These are phyloP conservation scores for Lathyrus sativus DNA, from an alignment of 306 rosid species.

Conservation along the genomic window DNA sequence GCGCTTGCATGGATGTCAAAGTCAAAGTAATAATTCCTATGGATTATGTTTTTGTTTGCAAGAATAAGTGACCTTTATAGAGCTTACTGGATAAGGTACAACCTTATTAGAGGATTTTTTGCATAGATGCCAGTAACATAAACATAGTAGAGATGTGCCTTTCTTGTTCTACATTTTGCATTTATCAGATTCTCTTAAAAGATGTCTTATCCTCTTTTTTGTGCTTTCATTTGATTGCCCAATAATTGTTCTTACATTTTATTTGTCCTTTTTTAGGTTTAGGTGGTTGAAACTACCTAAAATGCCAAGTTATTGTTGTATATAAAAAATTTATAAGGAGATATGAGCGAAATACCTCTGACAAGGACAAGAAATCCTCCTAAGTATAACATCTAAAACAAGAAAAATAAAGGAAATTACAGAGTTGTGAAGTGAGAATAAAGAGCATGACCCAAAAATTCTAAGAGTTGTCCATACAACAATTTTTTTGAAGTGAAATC, in stretches of 20 bases:
- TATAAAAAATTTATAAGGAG: too few relatives aligned
- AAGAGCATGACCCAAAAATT: too few relatives aligned
- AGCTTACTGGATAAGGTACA: constrained; percentile 13
- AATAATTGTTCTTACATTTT: neutral
- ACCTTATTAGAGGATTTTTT: neutral
- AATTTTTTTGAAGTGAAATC: neutral
- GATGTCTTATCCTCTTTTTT: neutral
- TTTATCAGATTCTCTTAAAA: neutral
- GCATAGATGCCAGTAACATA: neutral
- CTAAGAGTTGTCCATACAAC: neutral
- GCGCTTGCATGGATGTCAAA: neutral
- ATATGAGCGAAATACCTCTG: too few relatives aligned
- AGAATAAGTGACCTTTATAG: neutral
- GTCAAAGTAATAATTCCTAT: neutral
- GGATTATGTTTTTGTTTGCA: neutral
- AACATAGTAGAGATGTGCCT: neutral
- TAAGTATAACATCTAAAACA: too few relatives aligned
- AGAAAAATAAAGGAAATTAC: too few relatives aligned
- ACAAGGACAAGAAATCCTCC: too few relatives aligned
- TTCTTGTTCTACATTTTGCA: constrained; percentile 4
- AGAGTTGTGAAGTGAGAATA: too few relatives aligned
- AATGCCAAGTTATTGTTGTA: too few relatives aligned
- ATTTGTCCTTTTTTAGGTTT: neutral
- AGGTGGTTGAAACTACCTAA: neutral
- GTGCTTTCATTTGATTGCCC: neutral